These are phyloP conservation scores for Cladosporium velox DNA, from an alignment of 2,329 filamentous ascomycete species.

Conservation along the genomic window DNA sequence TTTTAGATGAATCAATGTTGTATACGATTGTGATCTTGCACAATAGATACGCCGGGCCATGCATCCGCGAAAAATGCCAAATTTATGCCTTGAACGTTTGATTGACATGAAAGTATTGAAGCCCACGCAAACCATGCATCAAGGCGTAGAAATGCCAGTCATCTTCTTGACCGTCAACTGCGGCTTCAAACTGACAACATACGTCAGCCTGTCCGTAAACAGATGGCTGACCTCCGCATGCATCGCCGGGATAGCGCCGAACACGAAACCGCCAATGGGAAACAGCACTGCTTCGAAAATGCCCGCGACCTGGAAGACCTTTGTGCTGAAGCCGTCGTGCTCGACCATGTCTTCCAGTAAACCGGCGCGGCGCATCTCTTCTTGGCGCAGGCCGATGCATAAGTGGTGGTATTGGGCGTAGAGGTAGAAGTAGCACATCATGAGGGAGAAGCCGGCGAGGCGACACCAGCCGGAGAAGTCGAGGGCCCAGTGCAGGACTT, in stretches of 20 bases:
- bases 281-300: slow-evolving; percentile 68
- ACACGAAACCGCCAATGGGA: slow-evolving; percentile 67
- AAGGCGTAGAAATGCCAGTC: slow-evolving; percentile 14
- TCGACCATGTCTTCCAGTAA: slow-evolving; percentile 61
- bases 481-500: slow-evolving; percentile 62
- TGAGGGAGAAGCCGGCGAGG: slow-evolving; percentile 62
- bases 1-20: not conserved
- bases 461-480: slow-evolving; percentile 61
- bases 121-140: not conserved
- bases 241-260: slow-evolving; percentile 66
- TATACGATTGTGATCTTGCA: not conserved
- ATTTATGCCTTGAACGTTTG: not conserved
- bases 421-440: slow-evolving; percentile 64
- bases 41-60: not conserved
- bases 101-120: not conserved
- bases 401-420: slow-evolving; percentile 69
- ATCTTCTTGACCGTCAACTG: slow-evolving; percentile 25
- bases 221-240: slow-evolving; percentile 71
- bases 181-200: slow-evolving; percentile 71
- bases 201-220: slow-evolving; percentile 68
- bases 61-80: not conserved
- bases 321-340: slow-evolving; percentile 31
- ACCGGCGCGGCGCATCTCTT: slow-evolving; percentile 67
- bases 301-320: slow-evolving; percentile 36
- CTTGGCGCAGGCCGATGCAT: slow-evolving; percentile 61